phyloP scores from a whole-genome alignment of 176 grass and related monocot species.

The Zoysia pacifica region DNA sequence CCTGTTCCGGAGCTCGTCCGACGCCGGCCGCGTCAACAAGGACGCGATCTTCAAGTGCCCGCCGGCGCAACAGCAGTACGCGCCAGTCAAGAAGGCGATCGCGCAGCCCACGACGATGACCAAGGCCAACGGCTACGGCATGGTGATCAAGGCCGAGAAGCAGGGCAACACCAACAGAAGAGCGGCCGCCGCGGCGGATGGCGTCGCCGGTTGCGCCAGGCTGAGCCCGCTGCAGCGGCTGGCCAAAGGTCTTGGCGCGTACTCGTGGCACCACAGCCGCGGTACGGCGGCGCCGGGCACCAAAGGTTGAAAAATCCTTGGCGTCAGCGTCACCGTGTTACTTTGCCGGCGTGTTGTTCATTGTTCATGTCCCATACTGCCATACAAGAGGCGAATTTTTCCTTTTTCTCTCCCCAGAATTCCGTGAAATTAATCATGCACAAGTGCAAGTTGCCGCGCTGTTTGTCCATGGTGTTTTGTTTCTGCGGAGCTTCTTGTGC shows the following conservation, averaged over 20 bases:
- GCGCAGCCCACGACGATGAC: neutral
- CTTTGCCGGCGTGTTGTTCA: slow-evolving; percentile 24
- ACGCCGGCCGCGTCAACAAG: slow-evolving; percentile 48
- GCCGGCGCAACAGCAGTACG: neutral
- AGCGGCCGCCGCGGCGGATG: slow-evolving; percentile 35
- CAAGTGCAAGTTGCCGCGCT: slow-evolving; percentile 12
- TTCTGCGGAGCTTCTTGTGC: neutral
- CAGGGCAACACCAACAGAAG: slow-evolving; percentile 17
- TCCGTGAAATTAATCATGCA: slow-evolving; percentile 24
- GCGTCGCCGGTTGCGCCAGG: slow-evolving; percentile 59
- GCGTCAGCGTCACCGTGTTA: neutral
- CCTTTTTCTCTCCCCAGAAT: neutral
- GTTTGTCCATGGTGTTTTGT: slow-evolving; percentile 35
- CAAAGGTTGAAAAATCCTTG: slow-evolving; percentile 39
- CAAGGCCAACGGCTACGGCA: slow-evolving; percentile 21
- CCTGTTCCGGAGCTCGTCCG: slow-evolving; percentile 81
- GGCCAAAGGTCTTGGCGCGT: slow-evolving; percentile 48
- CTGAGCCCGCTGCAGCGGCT: slow-evolving; percentile 70
- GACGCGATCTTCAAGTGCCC: slow-evolving; percentile 55
- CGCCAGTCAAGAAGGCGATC: slow-evolving; percentile 34
- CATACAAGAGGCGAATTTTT: slow-evolving; percentile 9
- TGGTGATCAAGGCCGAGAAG: slow-evolving; percentile 35
- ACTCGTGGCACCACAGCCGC: slow-evolving; percentile 59
- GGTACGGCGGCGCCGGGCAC: slow-evolving; percentile 33
- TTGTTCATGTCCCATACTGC: slow-evolving; percentile 17